phyloP scores from a whole-genome alignment of 2,329 filamentous ascomycete species.

The Talaromyces piceae region DNA sequence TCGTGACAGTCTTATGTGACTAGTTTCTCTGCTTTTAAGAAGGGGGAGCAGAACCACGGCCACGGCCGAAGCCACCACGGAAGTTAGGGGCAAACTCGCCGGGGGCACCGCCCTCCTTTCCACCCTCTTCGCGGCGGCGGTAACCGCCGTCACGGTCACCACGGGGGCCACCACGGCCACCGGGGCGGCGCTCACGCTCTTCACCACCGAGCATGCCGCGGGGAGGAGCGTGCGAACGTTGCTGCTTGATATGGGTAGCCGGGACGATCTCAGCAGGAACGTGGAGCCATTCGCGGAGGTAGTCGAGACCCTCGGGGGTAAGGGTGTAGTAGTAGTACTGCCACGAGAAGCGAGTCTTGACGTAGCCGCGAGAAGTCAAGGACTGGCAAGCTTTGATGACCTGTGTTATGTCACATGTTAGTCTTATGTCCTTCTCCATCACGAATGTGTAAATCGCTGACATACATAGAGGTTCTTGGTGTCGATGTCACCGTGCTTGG shows the following conservation, averaged over 20 bases:
- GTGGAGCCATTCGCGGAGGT: constrained; percentile 99
- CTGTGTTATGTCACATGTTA: constrained; percentile 27
- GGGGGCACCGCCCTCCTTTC: constrained; percentile 87
- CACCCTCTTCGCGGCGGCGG: constrained; percentile 72
- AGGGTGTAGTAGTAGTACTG: constrained; percentile 99
- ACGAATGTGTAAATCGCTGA: neutral
- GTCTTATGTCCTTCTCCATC: neutral
- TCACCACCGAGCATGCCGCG: constrained; percentile 93
- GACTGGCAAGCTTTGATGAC: constrained; percentile 99
- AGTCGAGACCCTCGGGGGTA: constrained; percentile 98
- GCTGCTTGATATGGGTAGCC: constrained; percentile 99
- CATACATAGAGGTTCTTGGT: constrained; percentile 94
- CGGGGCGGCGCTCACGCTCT: constrained; percentile 72
- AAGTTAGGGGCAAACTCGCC: constrained; percentile 90
- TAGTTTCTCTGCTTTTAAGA: constrained; percentile 10
- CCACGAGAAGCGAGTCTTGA: constrained; percentile 99
- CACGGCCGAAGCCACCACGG: constrained; percentile 85
- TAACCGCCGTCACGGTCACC: constrained; percentile 68
- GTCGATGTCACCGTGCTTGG: constrained; percentile 97
- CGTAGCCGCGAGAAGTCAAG: constrained; percentile 91
- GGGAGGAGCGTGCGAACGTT: constrained; percentile 95
- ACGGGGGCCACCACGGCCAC: constrained; percentile 69
- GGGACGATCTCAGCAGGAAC: constrained; percentile 98
- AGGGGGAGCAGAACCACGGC: constrained; percentile 65
- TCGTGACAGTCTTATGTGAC: too few relatives aligned